A percentile compares a stretch with the other conserved stretches of the same genome.
These are phyloP conservation scores for Tremellales sp. DNA, from an alignment of 1,284 basidiomycete species.

Conservation along the genomic window DNA sequence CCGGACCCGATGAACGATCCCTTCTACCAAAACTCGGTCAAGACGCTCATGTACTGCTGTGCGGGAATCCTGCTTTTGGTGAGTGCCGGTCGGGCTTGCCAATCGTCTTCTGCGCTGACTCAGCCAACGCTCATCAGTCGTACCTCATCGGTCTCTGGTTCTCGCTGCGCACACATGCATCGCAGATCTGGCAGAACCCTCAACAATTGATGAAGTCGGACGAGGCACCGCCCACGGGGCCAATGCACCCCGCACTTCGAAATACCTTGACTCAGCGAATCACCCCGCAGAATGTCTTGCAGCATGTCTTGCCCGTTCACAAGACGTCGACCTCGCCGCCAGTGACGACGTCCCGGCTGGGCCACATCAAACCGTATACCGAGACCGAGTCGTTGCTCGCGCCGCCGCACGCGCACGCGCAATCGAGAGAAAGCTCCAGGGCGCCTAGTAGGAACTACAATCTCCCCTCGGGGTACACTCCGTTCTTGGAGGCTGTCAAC, in stretches of 20 bases:
- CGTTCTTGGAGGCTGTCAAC: slow-evolving; percentile 67
- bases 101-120: slow-evolving; percentile 1
- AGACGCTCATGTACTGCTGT: slow-evolving; percentile 90
- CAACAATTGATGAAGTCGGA: slow-evolving; percentile 76
- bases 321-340: slow-evolving; percentile 6
- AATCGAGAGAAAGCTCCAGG: background rate
- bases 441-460: slow-evolving; percentile 16
- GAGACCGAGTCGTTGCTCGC: background rate
- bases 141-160: slow-evolving; percentile 98
- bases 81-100: too few relatives aligned
- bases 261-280: slow-evolving; percentile 70
- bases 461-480: slow-evolving; percentile 53
- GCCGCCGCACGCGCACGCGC: background rate
- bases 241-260: slow-evolving; percentile 54
- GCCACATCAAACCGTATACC: background rate
- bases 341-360: background rate
- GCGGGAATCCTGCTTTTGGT: slow-evolving; percentile 84
- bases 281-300: slow-evolving; percentile 50
- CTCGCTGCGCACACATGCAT: slow-evolving; percentile 94
- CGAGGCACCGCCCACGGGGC: slow-evolving; percentile 44
- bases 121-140: slow-evolving; percentile 57
- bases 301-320: slow-evolving; percentile 47
- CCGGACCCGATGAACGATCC: slow-evolving; percentile 88
- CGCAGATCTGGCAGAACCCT: slow-evolving; percentile 99
- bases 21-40: slow-evolving; percentile 95